These are phyloP conservation scores for Tylopilus orsonianus DNA, from an alignment of 1,284 basidiomycete species.

Conservation along the genomic window DNA sequence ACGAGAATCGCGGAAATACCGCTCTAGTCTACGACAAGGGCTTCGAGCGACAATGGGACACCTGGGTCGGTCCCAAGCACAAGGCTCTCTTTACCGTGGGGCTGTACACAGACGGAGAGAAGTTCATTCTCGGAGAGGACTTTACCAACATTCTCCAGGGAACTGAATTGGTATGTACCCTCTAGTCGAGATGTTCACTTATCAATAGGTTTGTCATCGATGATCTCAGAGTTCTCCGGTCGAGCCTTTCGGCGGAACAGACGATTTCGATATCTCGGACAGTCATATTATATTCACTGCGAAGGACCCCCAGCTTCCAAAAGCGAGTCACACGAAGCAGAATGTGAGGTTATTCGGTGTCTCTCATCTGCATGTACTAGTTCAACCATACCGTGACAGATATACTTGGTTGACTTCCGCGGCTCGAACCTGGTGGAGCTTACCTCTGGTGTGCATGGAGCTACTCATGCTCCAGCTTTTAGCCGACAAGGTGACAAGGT, in stretches of 20 bases:
- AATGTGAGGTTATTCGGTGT: conserved; percentile 46
- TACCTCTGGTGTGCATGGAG: conserved; percentile 82
- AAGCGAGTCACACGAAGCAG: conserved; percentile 79
- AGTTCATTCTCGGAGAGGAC: conserved; percentile 52
- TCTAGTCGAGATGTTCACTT: not conserved
- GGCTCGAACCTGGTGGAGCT: conserved; percentile 56
- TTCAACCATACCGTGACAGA: conserved; percentile 45
- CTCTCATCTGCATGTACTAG: conserved; percentile 9
- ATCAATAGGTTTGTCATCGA: not conserved
- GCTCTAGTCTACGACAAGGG: conserved; percentile 79
- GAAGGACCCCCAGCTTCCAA: conserved; percentile 73
- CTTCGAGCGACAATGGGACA: conserved; percentile 88
- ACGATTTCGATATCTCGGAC: conserved; percentile 75
- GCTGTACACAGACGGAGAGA: conserved; percentile 48
- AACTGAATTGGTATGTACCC: conserved; percentile 56
- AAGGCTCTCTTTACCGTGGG: conserved; percentile 66
- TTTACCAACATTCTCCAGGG: conserved; percentile 64
- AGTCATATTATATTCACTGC: conserved; percentile 78
- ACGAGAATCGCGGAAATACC: conserved; percentile 68
- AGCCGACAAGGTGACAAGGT: conserved; percentile 66
- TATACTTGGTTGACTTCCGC: conserved; percentile 62
- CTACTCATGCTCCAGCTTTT: conserved; percentile 70
- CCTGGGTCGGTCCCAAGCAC: conserved; percentile 76
- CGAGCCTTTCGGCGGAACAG: conserved; percentile 77
- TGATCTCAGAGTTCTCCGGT: conserved; percentile 69